These are phyloP conservation scores for Mantamonas sphyraenae DNA, from an alignment of 78 protist species.

Conservation along the genomic window DNA sequence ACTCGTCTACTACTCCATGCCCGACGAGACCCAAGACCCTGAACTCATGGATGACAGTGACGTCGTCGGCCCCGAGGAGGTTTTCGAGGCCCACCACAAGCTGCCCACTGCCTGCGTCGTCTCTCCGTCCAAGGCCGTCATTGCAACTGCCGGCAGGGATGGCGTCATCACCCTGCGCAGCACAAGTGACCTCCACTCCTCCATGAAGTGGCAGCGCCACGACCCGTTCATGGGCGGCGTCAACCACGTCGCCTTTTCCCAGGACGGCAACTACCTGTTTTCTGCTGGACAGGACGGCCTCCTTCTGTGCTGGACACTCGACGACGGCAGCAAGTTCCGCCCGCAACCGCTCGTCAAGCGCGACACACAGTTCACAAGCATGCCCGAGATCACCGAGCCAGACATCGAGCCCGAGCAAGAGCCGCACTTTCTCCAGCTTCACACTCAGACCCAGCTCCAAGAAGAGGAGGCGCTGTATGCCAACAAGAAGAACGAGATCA, in stretches of 20 bases:
- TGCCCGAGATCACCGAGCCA: too few species aligned
- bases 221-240: too few species aligned
- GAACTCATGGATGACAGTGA: conserved; percentile 4
- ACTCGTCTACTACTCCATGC: conserved; percentile 7
- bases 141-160: not conserved
- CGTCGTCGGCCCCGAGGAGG: conserved; percentile 11
- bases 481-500: too few species aligned
- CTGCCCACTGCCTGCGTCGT: not conserved
- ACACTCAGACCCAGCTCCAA: too few species aligned
- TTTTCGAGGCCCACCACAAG: not conserved
- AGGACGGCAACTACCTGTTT: not conserved
- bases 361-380: too few species aligned
- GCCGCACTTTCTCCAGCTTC: too few species aligned
- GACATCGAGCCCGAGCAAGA: too few species aligned
- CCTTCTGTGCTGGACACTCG: too few species aligned
- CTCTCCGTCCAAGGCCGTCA: not conserved
- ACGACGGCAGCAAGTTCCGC: too few species aligned
- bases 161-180: not conserved
- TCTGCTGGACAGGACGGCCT: not conserved
- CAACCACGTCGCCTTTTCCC: not conserved
- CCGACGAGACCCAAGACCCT: conserved; percentile 7
- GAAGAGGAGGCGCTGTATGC: too few species aligned
- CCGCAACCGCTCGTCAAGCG: too few species aligned
- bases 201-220: too few species aligned
- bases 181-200: not conserved